Evolutionary conservation across 140 eudicot species (phyloP).

Genomic region (Bidens hawaiensis): DNA sequence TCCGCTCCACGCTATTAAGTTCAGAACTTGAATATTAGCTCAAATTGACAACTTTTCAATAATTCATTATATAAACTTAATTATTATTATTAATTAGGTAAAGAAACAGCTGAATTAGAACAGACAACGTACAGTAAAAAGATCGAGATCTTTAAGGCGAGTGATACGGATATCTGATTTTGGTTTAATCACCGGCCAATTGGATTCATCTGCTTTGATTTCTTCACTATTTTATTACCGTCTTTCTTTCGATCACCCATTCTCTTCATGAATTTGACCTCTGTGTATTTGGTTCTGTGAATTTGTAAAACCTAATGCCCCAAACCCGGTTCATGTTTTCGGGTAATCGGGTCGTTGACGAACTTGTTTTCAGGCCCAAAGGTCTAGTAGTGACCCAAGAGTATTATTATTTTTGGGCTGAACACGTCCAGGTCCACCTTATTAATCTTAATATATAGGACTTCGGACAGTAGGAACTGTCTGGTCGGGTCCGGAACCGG

Average conservation of each 20-base stretch:
- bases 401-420: background rate
- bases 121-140: slow-evolving; percentile 54
- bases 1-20: too few relatives aligned
- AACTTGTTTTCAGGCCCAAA: background rate
- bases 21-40: background rate
- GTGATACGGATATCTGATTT: slow-evolving; percentile 50
- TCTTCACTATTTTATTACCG: slow-evolving; percentile 30
- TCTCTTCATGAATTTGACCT: slow-evolving; percentile 29
- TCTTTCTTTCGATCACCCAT: slow-evolving; percentile 51
- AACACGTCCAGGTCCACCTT: too few relatives aligned
- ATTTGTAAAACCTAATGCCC: slow-evolving; percentile 2
- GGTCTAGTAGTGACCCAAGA: background rate
- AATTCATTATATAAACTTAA: too few relatives aligned
- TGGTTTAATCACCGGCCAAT: slow-evolving; percentile 73
- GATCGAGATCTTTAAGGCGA: slow-evolving; percentile 68
- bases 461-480: too few relatives aligned
- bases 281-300: background rate
- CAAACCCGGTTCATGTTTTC: slow-evolving; percentile 18
- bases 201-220: slow-evolving; percentile 26
- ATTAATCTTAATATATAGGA: too few relatives aligned
- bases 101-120: background rate
- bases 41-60: slow-evolving; percentile 3
- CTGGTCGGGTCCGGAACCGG: too few relatives aligned
- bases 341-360: background rate
- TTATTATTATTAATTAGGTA: too few relatives aligned